Conservation (phyloP, 352 stramenopile species). For the Phytophthora cryptogea region DNA sequence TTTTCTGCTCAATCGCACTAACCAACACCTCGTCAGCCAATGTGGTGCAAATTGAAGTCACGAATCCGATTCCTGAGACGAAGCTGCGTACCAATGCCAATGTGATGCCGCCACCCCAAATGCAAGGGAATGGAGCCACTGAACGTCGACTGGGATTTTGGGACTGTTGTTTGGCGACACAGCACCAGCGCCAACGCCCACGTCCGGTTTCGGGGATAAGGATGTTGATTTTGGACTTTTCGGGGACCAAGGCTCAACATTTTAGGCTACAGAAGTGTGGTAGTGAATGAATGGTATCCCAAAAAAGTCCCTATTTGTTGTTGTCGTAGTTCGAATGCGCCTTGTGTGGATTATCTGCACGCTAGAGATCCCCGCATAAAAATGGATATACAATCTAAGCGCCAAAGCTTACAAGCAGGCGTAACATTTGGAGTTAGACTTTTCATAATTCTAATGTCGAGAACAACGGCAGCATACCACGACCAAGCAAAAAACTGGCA, state of each 20-base stretch:
- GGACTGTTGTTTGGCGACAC: conserved; percentile 6
- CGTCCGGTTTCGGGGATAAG: not conserved
- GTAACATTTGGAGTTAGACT: no score
- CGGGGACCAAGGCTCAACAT: conserved; percentile 4
- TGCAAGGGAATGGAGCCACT: not conserved
- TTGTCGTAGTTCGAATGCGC: no score
- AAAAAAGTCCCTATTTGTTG: no score
- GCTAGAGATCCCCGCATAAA: no score
- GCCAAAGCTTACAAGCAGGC: no score
- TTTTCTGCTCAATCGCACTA: not conserved
- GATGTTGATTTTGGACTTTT: conserved; percentile 1
- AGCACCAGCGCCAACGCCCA: not conserved
- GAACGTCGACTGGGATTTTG: conserved; percentile 5
- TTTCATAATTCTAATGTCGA: no score
- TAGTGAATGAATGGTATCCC: no score
- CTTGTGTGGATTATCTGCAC: no score
- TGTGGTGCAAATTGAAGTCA: not conserved
- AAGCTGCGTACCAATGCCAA: conserved; percentile 13
- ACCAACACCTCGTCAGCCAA: not conserved
- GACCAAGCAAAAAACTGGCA: no score
- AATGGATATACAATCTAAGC: no score
- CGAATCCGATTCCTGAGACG: conserved; percentile 1
- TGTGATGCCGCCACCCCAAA: not conserved
- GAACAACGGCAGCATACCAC: no score
- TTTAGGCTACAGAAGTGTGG: not conserved